Evolutionary conservation across 148 eudicot species (phyloP).

Genomic region (Dysphania ambrosioides): DNA sequence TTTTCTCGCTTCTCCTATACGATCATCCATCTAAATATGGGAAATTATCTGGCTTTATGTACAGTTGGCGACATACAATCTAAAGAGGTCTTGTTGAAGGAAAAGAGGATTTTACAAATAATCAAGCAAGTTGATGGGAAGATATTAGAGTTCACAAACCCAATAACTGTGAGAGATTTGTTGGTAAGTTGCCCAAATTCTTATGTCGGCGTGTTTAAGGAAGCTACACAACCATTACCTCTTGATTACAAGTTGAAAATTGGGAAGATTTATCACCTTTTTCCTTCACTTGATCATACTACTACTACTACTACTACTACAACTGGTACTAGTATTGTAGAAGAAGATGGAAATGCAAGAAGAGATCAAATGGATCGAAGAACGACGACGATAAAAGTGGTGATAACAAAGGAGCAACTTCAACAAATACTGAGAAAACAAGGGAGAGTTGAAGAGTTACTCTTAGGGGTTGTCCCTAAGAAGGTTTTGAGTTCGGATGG

Average conservation of each 20-base stretch:
- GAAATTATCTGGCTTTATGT: constrained; percentile 28
- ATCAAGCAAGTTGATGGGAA: constrained; percentile 48
- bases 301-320: not conserved
- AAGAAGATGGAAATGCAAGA: not conserved
- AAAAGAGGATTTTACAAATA: constrained; percentile 33
- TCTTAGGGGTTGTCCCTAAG: not conserved
- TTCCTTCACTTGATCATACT: constrained; percentile 23
- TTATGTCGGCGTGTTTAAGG: constrained; percentile 39
- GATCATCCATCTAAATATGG: too few species aligned
- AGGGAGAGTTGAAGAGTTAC: constrained; percentile 22
- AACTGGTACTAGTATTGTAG: not conserved
- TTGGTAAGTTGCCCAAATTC: constrained; percentile 29
- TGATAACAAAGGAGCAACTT: constrained; percentile 26
- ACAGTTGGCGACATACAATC: constrained; percentile 4
- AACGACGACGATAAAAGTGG: constrained; percentile 22
- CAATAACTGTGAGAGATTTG: constrained; percentile 41
- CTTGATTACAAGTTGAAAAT: constrained; percentile 34
- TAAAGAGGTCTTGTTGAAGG: constrained; percentile 14
- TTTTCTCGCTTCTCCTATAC: too few species aligned
- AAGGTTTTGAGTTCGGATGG: not conserved
- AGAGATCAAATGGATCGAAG: not conserved
- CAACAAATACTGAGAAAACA: constrained; percentile 15
- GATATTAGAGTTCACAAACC: constrained; percentile 41
- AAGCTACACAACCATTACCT: constrained; percentile 44
- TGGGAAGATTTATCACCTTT: constrained; percentile 44